phyloP scores from a whole-genome alignment of 768 basidiomycete species.

The Lactarius indigo region DNA sequence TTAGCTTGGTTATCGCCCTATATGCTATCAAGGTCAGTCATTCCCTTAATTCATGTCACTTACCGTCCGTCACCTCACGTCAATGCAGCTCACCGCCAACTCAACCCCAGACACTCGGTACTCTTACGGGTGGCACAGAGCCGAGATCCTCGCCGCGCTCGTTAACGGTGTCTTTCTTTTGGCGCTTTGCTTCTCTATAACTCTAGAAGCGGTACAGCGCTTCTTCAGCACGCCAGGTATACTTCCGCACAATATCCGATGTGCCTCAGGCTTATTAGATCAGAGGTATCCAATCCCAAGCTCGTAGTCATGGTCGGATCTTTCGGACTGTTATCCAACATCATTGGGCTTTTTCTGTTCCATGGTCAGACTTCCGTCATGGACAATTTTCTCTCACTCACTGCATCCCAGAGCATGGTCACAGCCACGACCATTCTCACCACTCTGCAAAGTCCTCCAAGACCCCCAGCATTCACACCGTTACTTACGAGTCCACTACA shows the following conservation, averaged over 20 bases:
- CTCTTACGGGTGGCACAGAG: conserved; percentile 99
- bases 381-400: conserved; percentile 5
- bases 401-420: conserved; percentile 21
- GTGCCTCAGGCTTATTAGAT: not conserved
- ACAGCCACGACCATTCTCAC: conserved; percentile 31
- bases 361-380: conserved; percentile 57
- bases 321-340: conserved; percentile 85
- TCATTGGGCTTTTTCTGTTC: conserved; percentile 92
- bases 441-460: conserved; percentile 17
- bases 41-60: conserved; percentile 17
- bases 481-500: conserved; percentile 2
- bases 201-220: conserved; percentile 84
- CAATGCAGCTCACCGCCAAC: conserved; percentile 56
- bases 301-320: conserved; percentile 89
- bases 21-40: conserved; percentile 79
- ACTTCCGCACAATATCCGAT: conserved; percentile 24
- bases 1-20: conserved; percentile 91
- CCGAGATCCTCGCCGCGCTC: conserved; percentile 92
- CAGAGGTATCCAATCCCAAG: conserved; percentile 86
- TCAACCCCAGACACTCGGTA: conserved; percentile 67
- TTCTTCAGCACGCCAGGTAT: conserved; percentile 83
- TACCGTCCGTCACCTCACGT: conserved; percentile 13
- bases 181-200: conserved; percentile 95
- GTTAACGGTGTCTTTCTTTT: conserved; percentile 96
- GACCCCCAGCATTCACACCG: conserved; percentile 13